phyloP scores from a whole-genome alignment of 148 eudicot genomes.

The Fagopyrum tataricum region DNA sequence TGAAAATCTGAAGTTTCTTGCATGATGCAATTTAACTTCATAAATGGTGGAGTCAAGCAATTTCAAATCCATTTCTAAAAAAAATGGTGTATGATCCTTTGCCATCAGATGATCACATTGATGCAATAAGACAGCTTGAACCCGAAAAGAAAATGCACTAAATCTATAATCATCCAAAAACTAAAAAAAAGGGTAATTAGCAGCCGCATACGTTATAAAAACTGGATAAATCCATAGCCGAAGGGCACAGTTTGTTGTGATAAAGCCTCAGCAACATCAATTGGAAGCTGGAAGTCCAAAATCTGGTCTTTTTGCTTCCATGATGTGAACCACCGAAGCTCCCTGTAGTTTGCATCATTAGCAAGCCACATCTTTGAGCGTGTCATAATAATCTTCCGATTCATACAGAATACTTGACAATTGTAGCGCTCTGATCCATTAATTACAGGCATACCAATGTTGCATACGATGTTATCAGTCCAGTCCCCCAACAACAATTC shows the following conservation, averaged over 20 bases:
- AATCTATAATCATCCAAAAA: no score
- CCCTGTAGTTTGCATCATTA: slow-evolving; percentile 93
- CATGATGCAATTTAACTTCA: background rate
- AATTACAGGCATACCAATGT: slow-evolving; percentile 93
- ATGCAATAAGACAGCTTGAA: background rate
- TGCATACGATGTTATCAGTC: slow-evolving; percentile 79
- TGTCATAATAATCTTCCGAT: slow-evolving; percentile 80
- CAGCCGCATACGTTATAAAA: slow-evolving; percentile 64
- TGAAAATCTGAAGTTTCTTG: background rate
- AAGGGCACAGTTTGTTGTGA: slow-evolving; percentile 70
- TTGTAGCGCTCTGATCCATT: slow-evolving; percentile 83
- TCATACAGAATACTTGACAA: slow-evolving; percentile 81
- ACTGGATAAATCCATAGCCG: slow-evolving; percentile 79
- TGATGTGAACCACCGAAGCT: slow-evolving; percentile 86
- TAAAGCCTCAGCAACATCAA: slow-evolving; percentile 48
- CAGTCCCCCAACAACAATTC: no score
- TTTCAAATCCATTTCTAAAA: background rate
- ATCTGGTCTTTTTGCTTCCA: slow-evolving; percentile 70
- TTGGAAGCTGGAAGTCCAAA: slow-evolving; percentile 73
- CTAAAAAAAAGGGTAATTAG: background rate
- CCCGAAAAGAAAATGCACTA: no score
- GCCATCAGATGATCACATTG: background rate
- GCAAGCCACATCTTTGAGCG: slow-evolving; percentile 96
- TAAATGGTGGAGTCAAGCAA: background rate
- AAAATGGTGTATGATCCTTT: background rate